Evolutionary conservation across 73 alveolate genomes (phyloP).

Genomic region (Paramecium biaurelia): DNA sequence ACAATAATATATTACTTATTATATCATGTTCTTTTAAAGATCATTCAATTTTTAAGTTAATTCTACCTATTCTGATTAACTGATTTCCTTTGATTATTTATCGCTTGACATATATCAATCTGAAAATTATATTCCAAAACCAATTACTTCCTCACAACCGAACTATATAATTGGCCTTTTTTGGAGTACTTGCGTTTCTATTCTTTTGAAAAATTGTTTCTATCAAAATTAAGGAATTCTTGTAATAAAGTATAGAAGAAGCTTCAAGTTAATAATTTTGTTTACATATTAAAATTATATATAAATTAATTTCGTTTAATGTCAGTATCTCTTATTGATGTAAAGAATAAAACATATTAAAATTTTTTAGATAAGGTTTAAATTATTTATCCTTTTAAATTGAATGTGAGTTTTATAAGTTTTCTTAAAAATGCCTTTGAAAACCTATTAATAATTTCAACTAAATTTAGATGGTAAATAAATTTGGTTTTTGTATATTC

Average conservation of each 20-base stretch:
- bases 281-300: neutral
- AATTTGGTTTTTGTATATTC: no score
- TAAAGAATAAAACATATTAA: no score
- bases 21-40: neutral
- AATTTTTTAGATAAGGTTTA: no score
- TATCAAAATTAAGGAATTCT: neutral
- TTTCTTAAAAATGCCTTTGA: no score
- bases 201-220: neutral
- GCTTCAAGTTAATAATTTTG: neutral
- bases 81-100: neutral
- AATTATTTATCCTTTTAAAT: no score
- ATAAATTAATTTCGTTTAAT: neutral
- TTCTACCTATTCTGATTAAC: neutral
- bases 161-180: constrained; percentile 76
- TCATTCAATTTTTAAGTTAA: neutral
- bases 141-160: constrained; percentile 66
- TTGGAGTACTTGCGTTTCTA: constrained; percentile 68
- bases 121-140: neutral
- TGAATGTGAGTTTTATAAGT: no score
- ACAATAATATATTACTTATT: no score
- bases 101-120: neutral
- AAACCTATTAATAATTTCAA: no score
- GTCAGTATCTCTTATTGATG: neutral
- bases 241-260: neutral
- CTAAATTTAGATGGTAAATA: no score